These are phyloP conservation scores for Emmonsiellopsis sp. DNA, from an alignment of 2,329 filamentous ascomycete species.

Conservation along the genomic window DNA sequence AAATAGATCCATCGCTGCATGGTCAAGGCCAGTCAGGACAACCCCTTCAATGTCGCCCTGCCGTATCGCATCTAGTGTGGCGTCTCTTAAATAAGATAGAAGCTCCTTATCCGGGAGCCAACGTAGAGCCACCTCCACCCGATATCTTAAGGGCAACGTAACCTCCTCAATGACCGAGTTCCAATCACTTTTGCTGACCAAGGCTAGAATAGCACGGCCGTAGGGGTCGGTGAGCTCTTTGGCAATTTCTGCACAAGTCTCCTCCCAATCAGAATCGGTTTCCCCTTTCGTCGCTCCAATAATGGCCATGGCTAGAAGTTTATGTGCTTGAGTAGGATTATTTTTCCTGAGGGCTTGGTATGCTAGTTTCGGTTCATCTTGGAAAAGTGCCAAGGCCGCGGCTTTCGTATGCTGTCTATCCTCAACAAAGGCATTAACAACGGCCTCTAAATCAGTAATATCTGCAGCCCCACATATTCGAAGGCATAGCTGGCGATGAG, in stretches of 20 bases:
- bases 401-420: slow-evolving; percentile 52
- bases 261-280: slow-evolving; percentile 49
- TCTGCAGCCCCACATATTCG: slow-evolving; percentile 51
- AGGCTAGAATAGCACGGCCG: slow-evolving; percentile 50
- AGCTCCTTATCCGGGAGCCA: slow-evolving; percentile 39
- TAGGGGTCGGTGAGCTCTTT: slow-evolving; percentile 54
- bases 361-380: slow-evolving; percentile 50
- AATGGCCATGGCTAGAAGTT: slow-evolving; percentile 46
- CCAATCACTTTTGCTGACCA: slow-evolving; percentile 53
- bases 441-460: slow-evolving; percentile 38
- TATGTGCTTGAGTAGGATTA: slow-evolving; percentile 44
- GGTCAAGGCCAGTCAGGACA: slow-evolving; percentile 51
- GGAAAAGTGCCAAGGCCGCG: slow-evolving; percentile 52
- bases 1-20: slow-evolving; percentile 50
- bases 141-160: slow-evolving; percentile 50
- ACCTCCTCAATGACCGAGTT: slow-evolving; percentile 47
- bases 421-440: slow-evolving; percentile 42
- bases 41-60: slow-evolving; percentile 53
- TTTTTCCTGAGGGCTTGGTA: slow-evolving; percentile 47
- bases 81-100: slow-evolving; percentile 45
- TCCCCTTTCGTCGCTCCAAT: slow-evolving; percentile 35
- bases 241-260: slow-evolving; percentile 53
- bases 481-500: slow-evolving; percentile 52
- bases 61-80: slow-evolving; percentile 40
- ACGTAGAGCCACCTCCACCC: slow-evolving; percentile 51